phyloP scores from a whole-genome alignment of 1,284 basidiomycete genomes.

The Ustilago xerochloae region DNA sequence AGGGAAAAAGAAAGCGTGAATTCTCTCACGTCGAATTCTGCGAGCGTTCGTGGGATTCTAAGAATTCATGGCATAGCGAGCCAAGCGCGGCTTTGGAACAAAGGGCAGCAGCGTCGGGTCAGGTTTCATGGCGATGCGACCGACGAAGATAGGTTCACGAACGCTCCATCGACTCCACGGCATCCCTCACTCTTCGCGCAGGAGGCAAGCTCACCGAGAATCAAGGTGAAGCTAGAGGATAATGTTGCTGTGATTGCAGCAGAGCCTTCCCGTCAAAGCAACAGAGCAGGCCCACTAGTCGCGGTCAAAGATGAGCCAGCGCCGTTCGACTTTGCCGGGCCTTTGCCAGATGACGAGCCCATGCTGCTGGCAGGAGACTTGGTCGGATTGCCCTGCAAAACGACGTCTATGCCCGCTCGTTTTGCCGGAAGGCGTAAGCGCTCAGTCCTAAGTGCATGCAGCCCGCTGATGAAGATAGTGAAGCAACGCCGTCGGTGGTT shows the following conservation, averaged over 20 bases:
- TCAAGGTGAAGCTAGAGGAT: constrained; percentile 9
- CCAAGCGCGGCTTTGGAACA: no score
- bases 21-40: constrained; percentile 15
- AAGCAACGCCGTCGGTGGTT: background rate
- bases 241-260: background rate
- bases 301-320: background rate
- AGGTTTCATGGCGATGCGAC: background rate
- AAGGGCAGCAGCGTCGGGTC: background rate
- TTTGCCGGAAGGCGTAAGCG: no score
- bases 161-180: background rate
- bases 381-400: no score
- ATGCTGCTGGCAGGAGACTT: no score
- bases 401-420: no score
- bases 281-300: background rate
- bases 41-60: background rate
- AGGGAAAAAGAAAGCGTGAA: constrained; percentile 6
- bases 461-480: background rate
- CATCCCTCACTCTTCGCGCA: background rate
- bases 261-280: background rate
- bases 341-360: no score
- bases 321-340: background rate
- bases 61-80: no score
- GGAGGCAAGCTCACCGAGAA: background rate
- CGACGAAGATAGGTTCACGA: background rate
- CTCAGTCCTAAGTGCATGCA: no score